Evolutionary conservation across 768 basidiomycete genomes (phyloP).

Genomic region (Suillus lakei): DNA sequence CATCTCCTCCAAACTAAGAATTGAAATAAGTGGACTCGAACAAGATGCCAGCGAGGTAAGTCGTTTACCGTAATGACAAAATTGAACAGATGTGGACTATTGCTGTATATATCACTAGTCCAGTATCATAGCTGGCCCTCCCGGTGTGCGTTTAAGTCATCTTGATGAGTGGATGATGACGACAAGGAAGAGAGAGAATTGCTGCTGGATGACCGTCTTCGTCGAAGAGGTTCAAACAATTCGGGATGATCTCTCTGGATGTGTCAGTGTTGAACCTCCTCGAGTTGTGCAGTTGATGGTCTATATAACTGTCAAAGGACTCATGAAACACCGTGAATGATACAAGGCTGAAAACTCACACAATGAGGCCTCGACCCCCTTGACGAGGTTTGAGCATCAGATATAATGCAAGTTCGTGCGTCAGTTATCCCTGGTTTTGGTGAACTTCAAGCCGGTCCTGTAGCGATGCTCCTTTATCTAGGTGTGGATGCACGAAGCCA

Average conservation of each 20-base stretch:
- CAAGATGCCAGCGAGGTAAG: background rate
- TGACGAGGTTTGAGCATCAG: slow-evolving; percentile 87
- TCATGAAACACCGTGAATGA: slow-evolving; percentile 19
- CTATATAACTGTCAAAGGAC: slow-evolving; percentile 75
- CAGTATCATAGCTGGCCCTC: slow-evolving; percentile 97
- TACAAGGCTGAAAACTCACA: slow-evolving; percentile 54
- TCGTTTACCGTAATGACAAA: slow-evolving; percentile 91
- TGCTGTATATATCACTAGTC: slow-evolving; percentile 95
- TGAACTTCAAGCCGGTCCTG: slow-evolving; percentile 66
- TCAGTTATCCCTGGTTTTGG: slow-evolving; percentile 98
- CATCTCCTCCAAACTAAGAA: slow-evolving; percentile 91
- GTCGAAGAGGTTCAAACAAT: slow-evolving; percentile 79
- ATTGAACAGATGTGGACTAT: slow-evolving; percentile 91
- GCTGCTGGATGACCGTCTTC: slow-evolving; percentile 72
- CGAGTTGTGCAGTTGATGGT: slow-evolving; percentile 86
- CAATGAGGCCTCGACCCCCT: slow-evolving; percentile 79
- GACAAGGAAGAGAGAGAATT: slow-evolving; percentile 64
- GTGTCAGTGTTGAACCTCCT: slow-evolving; percentile 91
- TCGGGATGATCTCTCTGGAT: slow-evolving; percentile 87
- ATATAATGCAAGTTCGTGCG: slow-evolving; percentile 93
- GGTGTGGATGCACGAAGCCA: slow-evolving; percentile 92
- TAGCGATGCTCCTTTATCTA: slow-evolving; percentile 81
- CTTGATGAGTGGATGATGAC: slow-evolving; percentile 47
- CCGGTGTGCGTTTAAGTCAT: slow-evolving; percentile 46
- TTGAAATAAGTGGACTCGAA: slow-evolving; percentile 17